phyloP scores from a whole-genome alignment of 208 protist species.

The Leishmania braziliensis region DNA sequence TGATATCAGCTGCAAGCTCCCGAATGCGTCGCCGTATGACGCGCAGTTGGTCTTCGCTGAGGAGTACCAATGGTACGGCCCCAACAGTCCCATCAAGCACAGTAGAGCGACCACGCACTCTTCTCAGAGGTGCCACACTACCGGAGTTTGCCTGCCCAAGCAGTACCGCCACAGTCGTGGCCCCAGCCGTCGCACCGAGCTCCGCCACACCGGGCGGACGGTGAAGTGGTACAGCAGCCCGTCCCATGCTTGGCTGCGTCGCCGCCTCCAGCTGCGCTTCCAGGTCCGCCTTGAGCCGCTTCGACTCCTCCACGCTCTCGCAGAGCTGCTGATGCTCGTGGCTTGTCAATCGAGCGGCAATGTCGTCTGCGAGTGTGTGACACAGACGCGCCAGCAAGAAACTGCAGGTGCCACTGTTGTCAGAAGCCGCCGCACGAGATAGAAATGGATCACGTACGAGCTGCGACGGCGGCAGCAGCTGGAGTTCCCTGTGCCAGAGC shows the following conservation, averaged over 20 bases:
- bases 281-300: slow-evolving; percentile 36
- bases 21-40: slow-evolving; percentile 56
- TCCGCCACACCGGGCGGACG: neutral
- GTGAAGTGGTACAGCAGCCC: neutral
- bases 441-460: slow-evolving; percentile 77
- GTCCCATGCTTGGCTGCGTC: neutral
- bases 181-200: neutral
- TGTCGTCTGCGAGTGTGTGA: slow-evolving; percentile 56
- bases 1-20: slow-evolving; percentile 50
- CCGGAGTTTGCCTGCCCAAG: no score
- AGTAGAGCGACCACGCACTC: neutral
- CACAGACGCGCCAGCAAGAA: slow-evolving; percentile 69
- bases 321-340: slow-evolving; percentile 54
- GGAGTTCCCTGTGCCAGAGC: slow-evolving; percentile 52
- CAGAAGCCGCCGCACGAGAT: slow-evolving; percentile 38
- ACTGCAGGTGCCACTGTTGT: slow-evolving; percentile 58
- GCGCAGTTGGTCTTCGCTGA: slow-evolving; percentile 46
- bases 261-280: slow-evolving; percentile 31
- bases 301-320: slow-evolving; percentile 46
- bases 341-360: slow-evolving; percentile 48
- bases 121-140: neutral
- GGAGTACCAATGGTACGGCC: neutral
- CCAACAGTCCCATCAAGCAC: neutral
- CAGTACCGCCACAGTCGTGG: neutral
- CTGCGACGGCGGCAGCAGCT: slow-evolving; percentile 60